A percentile compares a stretch with the other conserved stretches of the same genome.
These are phyloP conservation scores for Mycena crocata DNA, from an alignment of 768 basidiomycete species.

Conservation along the genomic window DNA sequence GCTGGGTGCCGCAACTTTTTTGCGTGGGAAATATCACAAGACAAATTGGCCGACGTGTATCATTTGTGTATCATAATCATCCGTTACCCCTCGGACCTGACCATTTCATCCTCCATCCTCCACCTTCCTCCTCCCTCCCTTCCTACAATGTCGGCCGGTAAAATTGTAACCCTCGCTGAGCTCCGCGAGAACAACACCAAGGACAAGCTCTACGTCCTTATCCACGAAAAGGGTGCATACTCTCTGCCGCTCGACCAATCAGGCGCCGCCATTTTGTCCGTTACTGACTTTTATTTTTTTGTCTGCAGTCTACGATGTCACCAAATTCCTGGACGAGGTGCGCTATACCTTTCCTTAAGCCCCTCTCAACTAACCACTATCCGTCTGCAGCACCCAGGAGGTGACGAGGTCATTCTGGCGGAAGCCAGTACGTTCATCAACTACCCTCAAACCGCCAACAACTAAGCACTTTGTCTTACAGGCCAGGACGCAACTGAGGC, in stretches of 20 bases:
- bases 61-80: slow-evolving; percentile 43
- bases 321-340: slow-evolving; percentile 96
- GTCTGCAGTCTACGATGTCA: slow-evolving; percentile 88
- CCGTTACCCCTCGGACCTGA: slow-evolving; percentile 41
- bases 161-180: slow-evolving; percentile 75
- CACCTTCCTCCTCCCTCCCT: slow-evolving; percentile 31
- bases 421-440: slow-evolving; percentile 78
- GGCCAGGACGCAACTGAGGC: slow-evolving; percentile 97
- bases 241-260: slow-evolving; percentile 46
- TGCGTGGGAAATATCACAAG: slow-evolving; percentile 47
- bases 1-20: no score
- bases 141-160: slow-evolving; percentile 63
- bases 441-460: background rate
- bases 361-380: background rate
- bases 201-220: slow-evolving; percentile 82
- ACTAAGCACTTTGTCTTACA: slow-evolving; percentile 45
- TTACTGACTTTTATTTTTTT: slow-evolving; percentile 37
- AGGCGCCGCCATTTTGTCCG: slow-evolving; percentile 42
- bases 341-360: slow-evolving; percentile 25
- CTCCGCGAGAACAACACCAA: slow-evolving; percentile 82
- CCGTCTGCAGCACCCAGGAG: slow-evolving; percentile 92
- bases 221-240: slow-evolving; percentile 83
- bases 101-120: slow-evolving; percentile 32
- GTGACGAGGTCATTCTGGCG: slow-evolving; percentile 96
- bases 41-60: slow-evolving; percentile 36